A percentile compares a stretch with the other conserved stretches of the same genome.
Conservation (phyloP, 345 rosid genomes). For the Melaleuca quinquenervia region DNA sequence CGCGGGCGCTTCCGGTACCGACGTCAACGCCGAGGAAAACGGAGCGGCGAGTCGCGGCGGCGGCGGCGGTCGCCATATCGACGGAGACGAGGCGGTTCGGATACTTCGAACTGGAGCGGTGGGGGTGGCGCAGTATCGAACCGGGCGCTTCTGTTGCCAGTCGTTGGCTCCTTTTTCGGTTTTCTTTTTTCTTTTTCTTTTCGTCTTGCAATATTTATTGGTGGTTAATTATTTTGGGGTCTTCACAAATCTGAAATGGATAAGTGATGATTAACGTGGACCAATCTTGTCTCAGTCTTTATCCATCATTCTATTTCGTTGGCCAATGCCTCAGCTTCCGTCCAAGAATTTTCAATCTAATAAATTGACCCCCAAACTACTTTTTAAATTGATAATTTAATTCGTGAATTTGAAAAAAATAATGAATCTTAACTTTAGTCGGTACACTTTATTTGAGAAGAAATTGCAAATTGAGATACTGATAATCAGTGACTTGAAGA, state of each 20-base stretch:
- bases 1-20: slow-evolving; percentile 97
- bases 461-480: too few relatives aligned
- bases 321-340: too few relatives aligned
- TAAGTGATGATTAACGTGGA: not conserved
- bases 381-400: too few relatives aligned
- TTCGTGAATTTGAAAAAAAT: too few relatives aligned
- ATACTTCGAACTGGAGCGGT: not conserved
- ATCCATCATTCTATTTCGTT: too few relatives aligned
- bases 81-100: not conserved
- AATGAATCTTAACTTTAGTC: too few relatives aligned
- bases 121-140: not conserved
- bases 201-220: not conserved
- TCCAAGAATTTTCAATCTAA: too few relatives aligned
- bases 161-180: not conserved
- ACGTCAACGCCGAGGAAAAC: slow-evolving; percentile 89
- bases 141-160: not conserved
- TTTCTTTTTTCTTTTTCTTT: not conserved
- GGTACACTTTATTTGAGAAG: too few relatives aligned
- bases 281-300: not conserved
- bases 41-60: slow-evolving; percentile 24
- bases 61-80: slow-evolving; percentile 36
- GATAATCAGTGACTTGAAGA: too few relatives aligned
- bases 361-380: too few relatives aligned
- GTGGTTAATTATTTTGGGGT: not conserved
- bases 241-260: not conserved